Evolutionary conservation across 108 stramenopile species (phyloP), one percentile per base, ranked within the genome.

Genomic region (Aurantiochytrium sp.): DNA sequence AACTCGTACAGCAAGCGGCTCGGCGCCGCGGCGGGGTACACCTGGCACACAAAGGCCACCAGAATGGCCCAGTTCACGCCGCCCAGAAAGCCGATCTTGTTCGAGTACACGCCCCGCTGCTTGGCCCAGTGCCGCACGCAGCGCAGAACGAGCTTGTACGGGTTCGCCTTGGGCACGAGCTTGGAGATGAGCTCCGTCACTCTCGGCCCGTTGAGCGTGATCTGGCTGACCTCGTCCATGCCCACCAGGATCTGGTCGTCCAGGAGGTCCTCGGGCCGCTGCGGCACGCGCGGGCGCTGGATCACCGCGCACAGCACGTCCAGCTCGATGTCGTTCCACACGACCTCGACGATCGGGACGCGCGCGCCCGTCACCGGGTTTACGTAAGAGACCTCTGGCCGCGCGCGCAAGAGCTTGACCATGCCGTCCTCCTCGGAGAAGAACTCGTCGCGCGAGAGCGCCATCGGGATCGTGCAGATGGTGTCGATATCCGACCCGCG

Each of bases 281-380:
- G 65, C 0, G 97, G 97, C 1, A 98, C 97, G 34, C 92, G 89
- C 2, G 92, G 90, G 4, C 94, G 68, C 85, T 96, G 95, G 32
- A 98, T 81, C n/a, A 95, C 90, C 6, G 97, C 97, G 89, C 98
- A 98, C 3, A 97, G 92, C 42, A 99, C 89, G 92, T 99, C 99
- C 85, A 99, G 97, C 88, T 97, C 96, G 55, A 99, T 93, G 21
- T 96, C 97, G 87, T 96, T 95, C 93, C 96, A 97, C 91, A 97
- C 97, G 89, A 99, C 97, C n/a, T 97, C 97, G 55, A 98, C 92
- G 90, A 99, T 96, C 27, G 99, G 99, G 48, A 97, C 97, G 21
- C 95, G 96, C 2, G 97, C 97, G 41, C 90, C 92, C 88, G 97
- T 96, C 37, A 98, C 95, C 2, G 97, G 94, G 19, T 96, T 95